Percentiles rank a stretch among this genome's conserved stretches.
phyloP scores from a whole-genome alignment of 2,329 filamentous ascomycete species.

The Amylocarpus encephaloides region DNA sequence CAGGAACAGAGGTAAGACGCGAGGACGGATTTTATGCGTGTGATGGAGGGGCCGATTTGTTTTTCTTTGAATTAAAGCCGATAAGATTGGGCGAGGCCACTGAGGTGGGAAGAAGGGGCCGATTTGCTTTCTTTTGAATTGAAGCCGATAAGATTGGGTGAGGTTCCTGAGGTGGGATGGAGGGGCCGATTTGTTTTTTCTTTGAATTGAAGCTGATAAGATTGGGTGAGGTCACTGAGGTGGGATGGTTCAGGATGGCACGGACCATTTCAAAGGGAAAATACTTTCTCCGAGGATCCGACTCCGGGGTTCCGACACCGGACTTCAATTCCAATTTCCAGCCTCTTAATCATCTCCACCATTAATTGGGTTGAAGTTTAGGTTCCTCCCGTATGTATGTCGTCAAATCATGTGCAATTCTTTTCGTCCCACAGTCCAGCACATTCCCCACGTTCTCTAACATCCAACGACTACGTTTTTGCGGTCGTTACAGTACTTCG shows the following conservation, averaged over 20 bases:
- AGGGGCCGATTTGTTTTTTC: slow-evolving; percentile 5
- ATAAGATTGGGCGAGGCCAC: slow-evolving; percentile 1
- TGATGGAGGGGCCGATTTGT: slow-evolving; percentile 4
- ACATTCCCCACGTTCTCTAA: too few species aligned
- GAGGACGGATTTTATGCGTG: neutral
- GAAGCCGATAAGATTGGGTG: slow-evolving; percentile 1
- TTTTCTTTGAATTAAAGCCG: neutral
- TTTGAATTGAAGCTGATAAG: neutral
- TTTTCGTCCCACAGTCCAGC: too few species aligned
- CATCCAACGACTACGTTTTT: too few species aligned
- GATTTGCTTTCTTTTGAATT: slow-evolving; percentile 1
- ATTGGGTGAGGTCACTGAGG: neutral
- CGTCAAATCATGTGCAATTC: too few species aligned
- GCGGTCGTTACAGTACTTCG: too few species aligned
- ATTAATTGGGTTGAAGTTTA: too few species aligned
- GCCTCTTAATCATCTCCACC: too few species aligned
- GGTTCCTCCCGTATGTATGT: too few species aligned
- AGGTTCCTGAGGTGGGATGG: neutral
- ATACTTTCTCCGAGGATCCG: too few species aligned
- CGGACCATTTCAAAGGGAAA: neutral
- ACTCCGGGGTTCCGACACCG: too few species aligned
- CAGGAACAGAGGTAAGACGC: neutral
- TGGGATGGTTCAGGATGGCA: neutral
- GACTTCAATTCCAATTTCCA: too few species aligned
- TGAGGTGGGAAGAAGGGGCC: neutral